Conservation (phyloP, 2,329 filamentous ascomycete species). For the Beauveria bassiana region DNA sequence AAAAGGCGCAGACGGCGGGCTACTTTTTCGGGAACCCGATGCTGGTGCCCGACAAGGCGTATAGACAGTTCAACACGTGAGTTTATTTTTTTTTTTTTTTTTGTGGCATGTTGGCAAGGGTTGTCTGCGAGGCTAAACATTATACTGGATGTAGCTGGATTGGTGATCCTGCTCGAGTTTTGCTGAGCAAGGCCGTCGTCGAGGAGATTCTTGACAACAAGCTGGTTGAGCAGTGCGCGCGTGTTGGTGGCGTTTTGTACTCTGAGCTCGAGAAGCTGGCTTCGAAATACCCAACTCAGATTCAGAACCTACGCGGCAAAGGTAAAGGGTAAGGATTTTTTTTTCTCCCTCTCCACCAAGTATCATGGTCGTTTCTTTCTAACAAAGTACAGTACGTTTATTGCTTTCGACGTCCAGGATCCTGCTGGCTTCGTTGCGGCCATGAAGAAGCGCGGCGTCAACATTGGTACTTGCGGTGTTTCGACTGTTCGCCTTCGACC, state of each 20-base stretch:
- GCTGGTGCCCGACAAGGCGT: conserved; percentile 71
- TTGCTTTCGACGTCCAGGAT: conserved; percentile 68
- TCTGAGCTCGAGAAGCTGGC: conserved; percentile 54
- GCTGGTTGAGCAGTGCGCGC: conserved; percentile 57
- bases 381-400: conserved; percentile 48
- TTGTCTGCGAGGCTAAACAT: too few species aligned
- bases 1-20: conserved; percentile 79
- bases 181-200: conserved; percentile 72
- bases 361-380: not conserved
- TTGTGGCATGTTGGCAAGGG: too few species aligned
- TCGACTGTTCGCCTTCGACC: conserved; percentile 64
- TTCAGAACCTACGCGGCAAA: conserved; percentile 69
- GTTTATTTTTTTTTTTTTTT: not conserved
- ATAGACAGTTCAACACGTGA: conserved; percentile 73
- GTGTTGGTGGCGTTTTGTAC: conserved; percentile 62
- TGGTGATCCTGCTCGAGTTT: conserved; percentile 68
- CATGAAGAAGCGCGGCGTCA: conserved; percentile 65
- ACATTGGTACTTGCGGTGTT: conserved; percentile 69
- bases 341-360: not conserved
- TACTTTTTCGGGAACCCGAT: conserved; percentile 75
- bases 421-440: conserved; percentile 61
- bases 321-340: conserved; percentile 25
- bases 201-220: conserved; percentile 63
- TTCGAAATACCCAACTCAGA: conserved; percentile 58
- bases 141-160: conserved; percentile 42